Percentiles rank a stretch among this genome's conserved stretches.
Evolutionary conservation across 257 asterid species (phyloP).

Genomic region (Cordia subcordata): DNA sequence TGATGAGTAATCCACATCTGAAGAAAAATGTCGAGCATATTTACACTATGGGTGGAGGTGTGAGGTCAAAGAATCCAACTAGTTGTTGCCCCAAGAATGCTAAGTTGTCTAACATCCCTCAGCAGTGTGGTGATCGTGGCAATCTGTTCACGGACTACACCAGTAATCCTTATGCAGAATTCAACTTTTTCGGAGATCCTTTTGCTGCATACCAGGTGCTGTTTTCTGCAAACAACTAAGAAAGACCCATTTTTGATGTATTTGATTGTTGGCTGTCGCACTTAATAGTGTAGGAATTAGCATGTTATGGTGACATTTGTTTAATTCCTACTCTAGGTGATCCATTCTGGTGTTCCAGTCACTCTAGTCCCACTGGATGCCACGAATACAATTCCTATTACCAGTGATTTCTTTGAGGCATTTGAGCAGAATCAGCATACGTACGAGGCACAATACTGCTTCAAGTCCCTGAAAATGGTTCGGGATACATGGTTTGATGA

Average conservation of each 20-base stretch:
- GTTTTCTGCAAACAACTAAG: no score
- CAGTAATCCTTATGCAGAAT: constrained; percentile 80
- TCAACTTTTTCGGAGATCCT: constrained; percentile 80
- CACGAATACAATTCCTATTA: constrained; percentile 74
- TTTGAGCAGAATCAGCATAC: constrained; percentile 73
- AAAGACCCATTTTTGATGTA: not conserved
- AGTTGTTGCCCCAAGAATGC: constrained; percentile 66
- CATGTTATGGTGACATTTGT: no score
- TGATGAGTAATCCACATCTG: constrained; percentile 68
- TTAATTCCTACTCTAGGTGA: constrained; percentile 37
- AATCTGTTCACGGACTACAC: constrained; percentile 57
- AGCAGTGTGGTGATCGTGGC: constrained; percentile 72
- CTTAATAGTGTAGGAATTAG: no score
- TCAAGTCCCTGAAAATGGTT: constrained; percentile 63
- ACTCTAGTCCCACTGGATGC: constrained; percentile 92
- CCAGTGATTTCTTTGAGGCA: constrained; percentile 36
- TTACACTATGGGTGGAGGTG: constrained; percentile 84
- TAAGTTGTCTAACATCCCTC: constrained; percentile 45
- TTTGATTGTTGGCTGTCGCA: not conserved
- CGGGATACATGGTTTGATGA: constrained; percentile 67
- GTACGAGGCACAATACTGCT: constrained; percentile 78
- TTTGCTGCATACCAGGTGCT: constrained; percentile 92
- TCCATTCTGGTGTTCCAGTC: constrained; percentile 78
- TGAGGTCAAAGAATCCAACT: constrained; percentile 61
- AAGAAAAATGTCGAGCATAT: constrained; percentile 65